Conservation (phyloP, 139 green algal genomes). For the Picochlorum sp. region DNA sequence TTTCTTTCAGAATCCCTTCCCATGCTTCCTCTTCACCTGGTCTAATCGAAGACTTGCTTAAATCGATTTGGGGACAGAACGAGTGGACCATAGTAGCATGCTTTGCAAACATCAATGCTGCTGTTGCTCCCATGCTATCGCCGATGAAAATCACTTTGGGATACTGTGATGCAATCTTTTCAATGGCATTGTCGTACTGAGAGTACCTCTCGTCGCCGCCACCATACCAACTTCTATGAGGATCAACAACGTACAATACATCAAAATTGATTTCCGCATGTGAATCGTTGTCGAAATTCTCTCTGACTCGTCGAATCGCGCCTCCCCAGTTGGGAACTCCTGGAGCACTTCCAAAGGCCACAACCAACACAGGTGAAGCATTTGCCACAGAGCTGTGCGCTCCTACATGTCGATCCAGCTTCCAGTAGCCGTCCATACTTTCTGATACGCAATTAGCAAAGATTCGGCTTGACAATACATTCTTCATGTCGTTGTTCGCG, state of each 20-base stretch:
- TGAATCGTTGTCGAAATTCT: background rate
- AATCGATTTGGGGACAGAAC: slow-evolving; percentile 72
- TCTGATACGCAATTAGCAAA: no score
- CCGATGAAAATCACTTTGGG: slow-evolving; percentile 73
- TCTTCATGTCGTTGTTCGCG: background rate
- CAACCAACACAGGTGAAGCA: slow-evolving; percentile 53
- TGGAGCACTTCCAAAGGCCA: slow-evolving; percentile 86
- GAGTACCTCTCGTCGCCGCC: slow-evolving; percentile 36
- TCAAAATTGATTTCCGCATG: slow-evolving; percentile 50
- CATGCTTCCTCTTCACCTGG: slow-evolving; percentile 32
- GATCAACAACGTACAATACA: slow-evolving; percentile 77
- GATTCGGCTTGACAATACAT: background rate
- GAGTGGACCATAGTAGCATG: slow-evolving; percentile 69
- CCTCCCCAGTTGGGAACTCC: slow-evolving; percentile 92
- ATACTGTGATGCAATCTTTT: slow-evolving; percentile 43
- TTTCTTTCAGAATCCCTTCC: slow-evolving; percentile 26
- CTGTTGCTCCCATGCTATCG: slow-evolving; percentile 88
- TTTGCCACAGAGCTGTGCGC: background rate
- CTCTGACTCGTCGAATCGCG: slow-evolving; percentile 49
- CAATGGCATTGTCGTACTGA: slow-evolving; percentile 33
- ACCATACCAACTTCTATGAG: slow-evolving; percentile 58
- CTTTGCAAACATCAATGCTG: slow-evolving; percentile 63
- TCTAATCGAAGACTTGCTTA: slow-evolving; percentile 50
- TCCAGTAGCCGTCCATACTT: slow-evolving; percentile 66
- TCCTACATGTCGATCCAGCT: slow-evolving; percentile 43